Evolutionary conservation across 2,329 filamentous ascomycete genomes (phyloP), one percentile per base, ranked within the genome.

Genomic region (Pseudocercospora musae): DNA sequence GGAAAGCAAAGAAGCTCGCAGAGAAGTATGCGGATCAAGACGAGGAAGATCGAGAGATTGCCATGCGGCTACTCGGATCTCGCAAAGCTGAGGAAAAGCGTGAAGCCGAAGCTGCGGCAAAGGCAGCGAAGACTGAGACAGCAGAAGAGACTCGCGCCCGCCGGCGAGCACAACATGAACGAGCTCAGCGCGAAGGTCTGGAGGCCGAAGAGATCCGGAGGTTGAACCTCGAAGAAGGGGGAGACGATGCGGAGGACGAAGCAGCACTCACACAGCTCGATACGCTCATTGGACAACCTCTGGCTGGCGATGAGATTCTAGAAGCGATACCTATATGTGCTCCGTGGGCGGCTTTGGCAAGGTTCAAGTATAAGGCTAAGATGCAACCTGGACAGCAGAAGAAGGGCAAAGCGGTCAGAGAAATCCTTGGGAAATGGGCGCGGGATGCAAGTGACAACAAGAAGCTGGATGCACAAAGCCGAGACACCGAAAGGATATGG

Each of bases 11-110:
- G 80, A 96, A 95, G 76, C 87, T 91, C 1, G 91, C 91, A 3
- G 81, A 86, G 62, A 97, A 96, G 75, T 99, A 99, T 78, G 94
- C 90, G 50, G 82, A 96, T 70, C 95, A 98, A 81, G 94, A 98
- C 70, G 92, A 96, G 59, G 94, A 96, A 76, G 95, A 99, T 72
- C 91, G 92, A 11, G 85, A 85, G 6, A 85, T 93, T 0, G 92
- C 92, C 31, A 89, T 97, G 77, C 84, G 87, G 23, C 83, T 98
- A n/a, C 87, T 96, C n/a, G 95, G 95, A 42, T 88, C 91, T 1
- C 80, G 84, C 62, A 83, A 84, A 0, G 88, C 88, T 0, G 84
- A 85, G 40, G 84, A 90, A 69, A 87, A 87, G 65, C 86, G 85
- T 13, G 86, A 89, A 69, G 89, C 87, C 1, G 89, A 91, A 46